phyloP scores from a whole-genome alignment of 345 rosid species.

The Alliaria petiolata region DNA sequence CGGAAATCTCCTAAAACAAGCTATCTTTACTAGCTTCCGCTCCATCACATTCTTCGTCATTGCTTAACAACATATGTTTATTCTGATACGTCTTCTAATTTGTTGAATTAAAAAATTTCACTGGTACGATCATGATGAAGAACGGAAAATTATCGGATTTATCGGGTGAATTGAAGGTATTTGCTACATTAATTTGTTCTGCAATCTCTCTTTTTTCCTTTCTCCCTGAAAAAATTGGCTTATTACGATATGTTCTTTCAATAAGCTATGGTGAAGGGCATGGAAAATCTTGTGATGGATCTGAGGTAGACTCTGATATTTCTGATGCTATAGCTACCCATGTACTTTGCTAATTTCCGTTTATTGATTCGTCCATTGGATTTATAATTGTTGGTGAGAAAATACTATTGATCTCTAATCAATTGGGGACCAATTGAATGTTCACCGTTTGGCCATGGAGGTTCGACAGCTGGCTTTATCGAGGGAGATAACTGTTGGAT shows the following conservation, averaged over 20 bases:
- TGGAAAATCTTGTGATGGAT: constrained; percentile 43
- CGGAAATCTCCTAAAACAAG: no score
- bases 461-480: constrained; percentile 60
- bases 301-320: no score
- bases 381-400: no score
- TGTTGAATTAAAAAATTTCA: constrained; percentile 41
- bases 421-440: no score
- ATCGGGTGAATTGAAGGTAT: constrained; percentile 77
- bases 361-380: no score
- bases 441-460: constrained; percentile 58
- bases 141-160: constrained; percentile 79
- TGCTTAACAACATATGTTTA: no score
- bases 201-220: background rate
- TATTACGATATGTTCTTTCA: background rate
- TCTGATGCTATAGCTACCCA: constrained; percentile 59
- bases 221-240: no score
- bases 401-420: no score
- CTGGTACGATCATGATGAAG: constrained; percentile 68
- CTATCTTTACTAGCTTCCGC: no score
- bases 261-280: constrained; percentile 30
- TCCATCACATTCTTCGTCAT: no score
- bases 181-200: background rate
- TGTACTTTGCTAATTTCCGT: constrained; percentile 36
- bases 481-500: constrained; percentile 64
- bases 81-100: no score